These are phyloP conservation scores for Metarhizium robertsii DNA, from an alignment of 2,329 filamentous ascomycete genomes.

Conservation along the genomic window DNA sequence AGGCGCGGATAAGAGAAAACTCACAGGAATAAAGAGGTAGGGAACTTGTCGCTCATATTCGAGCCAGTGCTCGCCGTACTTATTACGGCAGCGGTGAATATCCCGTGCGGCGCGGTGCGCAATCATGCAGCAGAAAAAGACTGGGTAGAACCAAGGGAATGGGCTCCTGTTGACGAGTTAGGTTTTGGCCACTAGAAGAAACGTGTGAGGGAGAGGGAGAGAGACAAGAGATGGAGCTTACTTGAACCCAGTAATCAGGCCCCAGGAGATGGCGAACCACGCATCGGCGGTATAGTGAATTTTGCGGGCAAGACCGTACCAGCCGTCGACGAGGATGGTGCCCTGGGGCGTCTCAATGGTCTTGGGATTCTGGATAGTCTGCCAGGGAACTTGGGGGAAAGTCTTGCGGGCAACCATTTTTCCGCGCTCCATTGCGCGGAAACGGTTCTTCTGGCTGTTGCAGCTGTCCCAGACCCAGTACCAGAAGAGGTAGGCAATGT, in stretches of 20 bases:
- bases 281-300: constrained; percentile 40
- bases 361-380: constrained; percentile 70
- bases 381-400: constrained; percentile 88
- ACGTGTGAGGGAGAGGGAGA: neutral
- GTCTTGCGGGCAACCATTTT: constrained; percentile 61
- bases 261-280: constrained; percentile 42
- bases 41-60: constrained; percentile 73
- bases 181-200: neutral
- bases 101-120: constrained; percentile 68
- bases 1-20: constrained; percentile 9
- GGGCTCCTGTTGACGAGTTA: constrained; percentile 41
- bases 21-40: constrained; percentile 71
- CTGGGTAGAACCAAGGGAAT: constrained; percentile 84
- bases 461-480: constrained; percentile 92
- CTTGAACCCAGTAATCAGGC: constrained; percentile 41
- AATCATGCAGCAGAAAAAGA: constrained; percentile 79
- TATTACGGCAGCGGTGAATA: constrained; percentile 64
- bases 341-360: constrained; percentile 65
- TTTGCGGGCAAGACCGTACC: constrained; percentile 68
- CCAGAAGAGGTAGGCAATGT: constrained; percentile 63
- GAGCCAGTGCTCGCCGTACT: constrained; percentile 75
- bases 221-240: constrained; percentile 10
- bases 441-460: constrained; percentile 91
- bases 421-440: constrained; percentile 71
- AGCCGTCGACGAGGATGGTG: constrained; percentile 73